These are phyloP conservation scores for Beauveria pseudobassiana DNA, from an alignment of 2,329 filamentous ascomycete species.

Conservation along the genomic window DNA sequence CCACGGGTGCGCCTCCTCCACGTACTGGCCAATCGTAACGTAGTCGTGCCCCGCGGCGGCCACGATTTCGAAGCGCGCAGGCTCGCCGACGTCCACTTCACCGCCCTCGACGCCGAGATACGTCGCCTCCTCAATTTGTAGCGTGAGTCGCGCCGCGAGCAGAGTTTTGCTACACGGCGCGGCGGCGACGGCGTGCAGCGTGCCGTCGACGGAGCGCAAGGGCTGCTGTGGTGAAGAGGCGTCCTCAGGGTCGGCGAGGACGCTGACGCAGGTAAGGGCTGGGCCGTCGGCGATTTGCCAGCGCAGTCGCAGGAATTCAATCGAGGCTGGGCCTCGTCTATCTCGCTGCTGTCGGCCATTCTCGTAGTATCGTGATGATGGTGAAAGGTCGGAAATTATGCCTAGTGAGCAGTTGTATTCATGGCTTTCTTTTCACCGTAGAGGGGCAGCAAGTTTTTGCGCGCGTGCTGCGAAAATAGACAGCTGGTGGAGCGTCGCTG, in stretches of 20 bases:
- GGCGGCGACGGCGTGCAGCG: not conserved
- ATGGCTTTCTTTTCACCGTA: not conserved
- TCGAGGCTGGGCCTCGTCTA: not conserved
- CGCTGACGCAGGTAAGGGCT: not conserved
- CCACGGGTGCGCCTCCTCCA: constrained; percentile 1
- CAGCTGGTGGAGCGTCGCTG: not conserved
- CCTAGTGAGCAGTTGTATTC: not conserved
- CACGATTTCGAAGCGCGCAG: not conserved
- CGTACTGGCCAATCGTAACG: constrained; percentile 1
- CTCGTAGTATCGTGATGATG: not conserved
- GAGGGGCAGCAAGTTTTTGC: not conserved
- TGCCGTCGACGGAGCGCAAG: not conserved
- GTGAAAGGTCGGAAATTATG: not conserved
- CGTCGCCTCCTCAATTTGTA: not conserved
- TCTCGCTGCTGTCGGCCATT: not conserved
- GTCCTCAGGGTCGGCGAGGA: not conserved
- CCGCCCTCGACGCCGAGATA: constrained; percentile 1
- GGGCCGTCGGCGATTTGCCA: constrained; percentile 5
- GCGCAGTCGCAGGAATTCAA: constrained; percentile 1
- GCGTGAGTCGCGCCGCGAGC: not conserved
- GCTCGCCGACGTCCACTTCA: not conserved
- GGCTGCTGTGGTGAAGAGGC: not conserved
- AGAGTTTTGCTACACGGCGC: constrained; percentile 1
- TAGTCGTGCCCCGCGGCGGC: not conserved
- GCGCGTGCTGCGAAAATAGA: not conserved